Evolutionary conservation across 2,329 filamentous ascomycete species (phyloP), one percentile per base, ranked within the genome.

Genomic region (Neonectria neomacrospora): DNA sequence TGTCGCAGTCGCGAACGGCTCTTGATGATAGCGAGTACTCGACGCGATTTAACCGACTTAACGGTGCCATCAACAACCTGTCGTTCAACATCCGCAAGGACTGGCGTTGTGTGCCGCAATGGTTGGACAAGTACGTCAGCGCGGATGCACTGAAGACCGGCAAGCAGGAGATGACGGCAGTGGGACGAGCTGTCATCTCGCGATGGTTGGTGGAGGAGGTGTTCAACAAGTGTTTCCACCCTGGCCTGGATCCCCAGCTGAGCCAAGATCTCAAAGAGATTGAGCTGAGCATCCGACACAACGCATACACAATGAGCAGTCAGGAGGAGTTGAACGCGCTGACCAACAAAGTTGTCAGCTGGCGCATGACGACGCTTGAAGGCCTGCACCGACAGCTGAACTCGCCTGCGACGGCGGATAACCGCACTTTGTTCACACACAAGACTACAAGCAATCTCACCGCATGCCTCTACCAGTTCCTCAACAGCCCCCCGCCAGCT

Each of bases 101-200:
- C 75, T 99, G 96, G 96, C 88, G 88, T 66, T 83, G 84, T 34
- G 85, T 98, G 58, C 96, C 96, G 0, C 76, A 83, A 6, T 98
- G 94, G 93, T 83, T 99, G 47, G 86, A 89, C 58, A 85, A 85
- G 23, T 92, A 89, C 58, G 92, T 97, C 68, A 97, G 95, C 77
- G 85, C 91, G 55, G 94, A 97, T 72, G 95, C 94, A 1, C 85
- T 96, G 57, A 88, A 90, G 72, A 93, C 91, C 10, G 96, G 94
- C 65, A 97, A 94, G 75, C 94, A 97, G 77, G 96, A 99, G 79
- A 99, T 99, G 96, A 98, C 94, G 7, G 94, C 94, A 5, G 91
- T 97, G 23, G 96, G 96, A 16, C 89, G 95, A 57, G 94, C 95
- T 12, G 89, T 94, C 67, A 94, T 99, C 70, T 92, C 92, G 28